Evolutionary conservation across 2,329 filamentous ascomycete genomes (phyloP), one percentile per base, ranked within the genome.

Genomic region (Periconia sp.): DNA sequence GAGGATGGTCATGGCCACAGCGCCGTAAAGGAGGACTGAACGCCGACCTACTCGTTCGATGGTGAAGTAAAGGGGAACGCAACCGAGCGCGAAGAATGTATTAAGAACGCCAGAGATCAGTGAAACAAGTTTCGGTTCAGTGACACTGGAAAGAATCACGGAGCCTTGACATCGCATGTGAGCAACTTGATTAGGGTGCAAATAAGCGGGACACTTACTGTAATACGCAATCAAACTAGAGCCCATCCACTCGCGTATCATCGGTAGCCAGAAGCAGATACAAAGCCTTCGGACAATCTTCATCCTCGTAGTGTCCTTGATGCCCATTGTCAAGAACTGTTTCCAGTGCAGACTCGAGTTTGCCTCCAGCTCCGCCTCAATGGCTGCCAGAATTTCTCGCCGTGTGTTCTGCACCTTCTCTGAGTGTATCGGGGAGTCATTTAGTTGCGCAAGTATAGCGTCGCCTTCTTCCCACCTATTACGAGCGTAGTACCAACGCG

Each of bases 221-320:
- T 51, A 54, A 31, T 51, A 54, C 10, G 40, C 43, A 17, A 54
- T 51, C 29, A 54, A 22, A 16, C 43, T 48, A 12, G 36, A 43
- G 4, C 50, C 50, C 52, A 54, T 56, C 52, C 50, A 56, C 16
- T 51, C 50, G 4, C 50, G 36, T 21, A 56, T 51, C 46, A 54
- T 53, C 3, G 50, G 46, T 9, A 53, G 42, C 50, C 43, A 53
- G 31, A 56, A 54, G 24, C 43, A 56, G 26, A 56, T 53, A 22
- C 43, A 53, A 19, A 56, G 30, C 11, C 52, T 10, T 5, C 52
- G 26, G 13, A 55, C 31, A 19, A 55, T 53, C 49, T 52, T 52
- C 45, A 54, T 46, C 22, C 44, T 18, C 6, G 41, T 49, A 10
- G 40, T 46, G 29, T 54, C 50, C 8, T 46, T 36, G 23, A 55